Base-by-base conservation (phyloP, 495 filamentous ascomycete species). In the Penicillium roqueforti region DNA sequence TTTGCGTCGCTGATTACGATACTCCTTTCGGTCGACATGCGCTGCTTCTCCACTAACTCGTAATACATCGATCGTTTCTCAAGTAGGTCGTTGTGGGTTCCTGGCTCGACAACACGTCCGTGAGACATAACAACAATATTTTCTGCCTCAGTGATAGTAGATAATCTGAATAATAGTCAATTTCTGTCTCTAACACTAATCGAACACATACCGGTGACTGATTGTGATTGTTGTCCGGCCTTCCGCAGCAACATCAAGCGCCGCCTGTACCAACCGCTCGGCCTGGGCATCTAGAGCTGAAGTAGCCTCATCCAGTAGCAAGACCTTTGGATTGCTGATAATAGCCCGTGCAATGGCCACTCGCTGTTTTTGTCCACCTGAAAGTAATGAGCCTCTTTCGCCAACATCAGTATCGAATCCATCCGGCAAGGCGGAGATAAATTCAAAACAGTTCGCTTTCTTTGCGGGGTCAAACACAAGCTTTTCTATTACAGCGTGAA, bases 171-270 rank as follows among this genome's bases (percentile, higher is more conserved):
- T 1, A 1, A 2, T n/a, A 6, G 7, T 34, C 2, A 34, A 8
- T 4, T n/a, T 3, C 0, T 3, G 14, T n/a, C 13, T 6, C 5
- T 14, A 7, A n/a, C 2, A n/a, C 5, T 34, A n/a, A 34, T n/a
- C 2, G 32, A 34, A 87, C 52, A 96, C 96, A 63, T 95, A 76
- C 38, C 92, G 82, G 69, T 97, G 92, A 16, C 92, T 92, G 59
- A 97, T 96, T 6, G 89, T 85, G 62, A 96, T 92, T 10, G 92
- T 96, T 1, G 92, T 97, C 22, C 92, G 80, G n/a, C 91, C 92
- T 58, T 85, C 76, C 8, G 89, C 80, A 25, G 90, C 92, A 28
- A 78, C 83, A 61, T 95, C 90, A 14, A 97, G 78, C 11, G 92
- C 92, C 19, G 87, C 87, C 70, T 97, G 92, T 1, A 97, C 92